phyloP scores from a whole-genome alignment of 306 rosid genomes.

The Boehmeria nivea region DNA sequence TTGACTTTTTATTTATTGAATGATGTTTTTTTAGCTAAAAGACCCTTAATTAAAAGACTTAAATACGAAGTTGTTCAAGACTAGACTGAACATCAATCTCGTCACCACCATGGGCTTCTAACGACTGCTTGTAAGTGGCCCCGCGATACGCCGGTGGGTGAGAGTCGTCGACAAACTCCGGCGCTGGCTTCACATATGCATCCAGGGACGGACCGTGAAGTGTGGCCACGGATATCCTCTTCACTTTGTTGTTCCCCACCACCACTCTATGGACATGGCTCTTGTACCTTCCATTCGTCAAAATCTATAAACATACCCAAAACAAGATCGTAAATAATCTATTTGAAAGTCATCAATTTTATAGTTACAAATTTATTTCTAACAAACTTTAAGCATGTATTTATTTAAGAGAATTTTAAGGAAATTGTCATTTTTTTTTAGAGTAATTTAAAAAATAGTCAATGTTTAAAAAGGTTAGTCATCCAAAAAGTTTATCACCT shows the following conservation, averaged over 20 bases:
- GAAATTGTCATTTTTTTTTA: too few relatives aligned
- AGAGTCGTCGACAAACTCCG: slow-evolving; percentile 37
- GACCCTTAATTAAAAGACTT: not conserved
- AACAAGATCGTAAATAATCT: too few relatives aligned
- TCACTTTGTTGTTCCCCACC: slow-evolving; percentile 37
- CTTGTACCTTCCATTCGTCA: slow-evolving; percentile 54
- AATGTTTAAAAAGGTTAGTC: too few relatives aligned
- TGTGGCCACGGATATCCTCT: slow-evolving; percentile 40
- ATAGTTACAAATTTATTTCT: too few relatives aligned
- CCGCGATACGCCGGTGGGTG: slow-evolving; percentile 32
- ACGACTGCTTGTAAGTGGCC: slow-evolving; percentile 39
- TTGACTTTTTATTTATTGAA: too few relatives aligned
- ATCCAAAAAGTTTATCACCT: too few relatives aligned
- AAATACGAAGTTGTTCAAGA: slow-evolving; percentile 14
- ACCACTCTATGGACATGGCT: slow-evolving; percentile 55
- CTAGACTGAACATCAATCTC: slow-evolving; percentile 24
- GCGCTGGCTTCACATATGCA: slow-evolving; percentile 25
- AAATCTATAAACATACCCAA: slow-evolving; percentile 25
- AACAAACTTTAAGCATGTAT: too few relatives aligned
- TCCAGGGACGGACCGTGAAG: slow-evolving; percentile 55
- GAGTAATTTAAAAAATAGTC: too few relatives aligned
- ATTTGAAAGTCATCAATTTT: too few relatives aligned
- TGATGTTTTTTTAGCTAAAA: too few relatives aligned
- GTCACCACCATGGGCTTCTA: slow-evolving; percentile 35
- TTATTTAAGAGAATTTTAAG: too few relatives aligned